These are phyloP conservation scores for Diversispora epigaea DNA, from an alignment of 192 early-diverging fungal species.

Conservation along the genomic window DNA sequence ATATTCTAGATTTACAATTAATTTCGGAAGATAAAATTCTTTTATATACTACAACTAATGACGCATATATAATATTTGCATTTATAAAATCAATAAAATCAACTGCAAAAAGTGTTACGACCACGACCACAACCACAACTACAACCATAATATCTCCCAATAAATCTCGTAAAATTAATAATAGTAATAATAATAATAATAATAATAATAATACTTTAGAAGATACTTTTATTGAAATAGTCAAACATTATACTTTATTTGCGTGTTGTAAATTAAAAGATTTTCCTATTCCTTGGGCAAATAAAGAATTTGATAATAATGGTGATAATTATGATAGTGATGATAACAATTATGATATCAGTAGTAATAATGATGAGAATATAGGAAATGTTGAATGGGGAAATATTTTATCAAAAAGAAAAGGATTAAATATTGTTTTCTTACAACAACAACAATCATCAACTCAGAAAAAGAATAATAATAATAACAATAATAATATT, in stretches of 20 bases:
- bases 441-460: too few species aligned
- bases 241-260: neutral
- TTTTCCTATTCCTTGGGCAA: neutral
- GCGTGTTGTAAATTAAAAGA: neutral
- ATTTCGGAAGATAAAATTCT: neutral
- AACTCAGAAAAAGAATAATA: too few species aligned
- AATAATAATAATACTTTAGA: neutral
- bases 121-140: too few species aligned
- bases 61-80: neutral
- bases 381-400: neutral
- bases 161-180: neutral
- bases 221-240: neutral
- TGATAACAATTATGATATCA: too few species aligned
- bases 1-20: neutral
- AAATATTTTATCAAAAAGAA: neutral
- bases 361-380: neutral
- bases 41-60: neutral
- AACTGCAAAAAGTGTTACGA: neutral
- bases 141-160: neutral
- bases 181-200: too few species aligned
- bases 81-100: neutral
- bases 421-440: neutral
- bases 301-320: neutral
- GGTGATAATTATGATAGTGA: too few species aligned
- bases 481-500: too few species aligned